These are phyloP conservation scores for Ambrosia hybrid DNA, from an alignment of 140 eudicot species.

Conservation along the genomic window DNA sequence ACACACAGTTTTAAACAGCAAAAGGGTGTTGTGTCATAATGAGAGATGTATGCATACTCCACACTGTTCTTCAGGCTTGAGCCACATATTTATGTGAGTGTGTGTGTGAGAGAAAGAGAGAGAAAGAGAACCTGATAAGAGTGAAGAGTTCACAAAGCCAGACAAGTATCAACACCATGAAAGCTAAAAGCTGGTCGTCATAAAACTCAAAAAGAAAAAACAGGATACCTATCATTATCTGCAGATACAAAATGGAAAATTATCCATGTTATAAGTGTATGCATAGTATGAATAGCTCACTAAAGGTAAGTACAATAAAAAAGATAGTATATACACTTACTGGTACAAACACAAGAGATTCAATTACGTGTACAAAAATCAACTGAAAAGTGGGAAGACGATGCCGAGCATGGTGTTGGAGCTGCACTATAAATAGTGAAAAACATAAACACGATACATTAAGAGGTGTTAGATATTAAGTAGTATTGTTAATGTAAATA, in stretches of 20 bases:
- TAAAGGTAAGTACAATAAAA: conserved; percentile 1
- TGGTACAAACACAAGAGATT: conserved; percentile 97
- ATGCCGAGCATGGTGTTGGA: conserved; percentile 98
- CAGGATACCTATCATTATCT: conserved; percentile 98
- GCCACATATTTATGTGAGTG: background rate
- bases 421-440: conserved; percentile 77
- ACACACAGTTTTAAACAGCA: too few species aligned
- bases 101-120: conserved; percentile 24
- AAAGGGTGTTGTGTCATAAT: too few species aligned
- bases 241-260: conserved; percentile 32
- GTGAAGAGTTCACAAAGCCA: conserved; percentile 99
- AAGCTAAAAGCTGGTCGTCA: conserved; percentile 97
- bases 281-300: background rate
- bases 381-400: conserved; percentile 98
- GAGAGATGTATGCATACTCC: too few species aligned
- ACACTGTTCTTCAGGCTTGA: too few species aligned
- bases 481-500: background rate
- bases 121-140: conserved; percentile 74
- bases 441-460: conserved; percentile 18
- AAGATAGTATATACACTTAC: conserved; percentile 46
- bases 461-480: background rate
- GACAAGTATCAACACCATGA: conserved; percentile 97
- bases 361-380: conserved; percentile 98
- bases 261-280: background rate
- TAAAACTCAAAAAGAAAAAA: conserved; percentile 96